A percentile compares a stretch with the other conserved stretches of the same genome.
Evolutionary conservation across 805 yeast genomes (phyloP).

Genomic region (Wickerhamiella sergipiensis): DNA sequence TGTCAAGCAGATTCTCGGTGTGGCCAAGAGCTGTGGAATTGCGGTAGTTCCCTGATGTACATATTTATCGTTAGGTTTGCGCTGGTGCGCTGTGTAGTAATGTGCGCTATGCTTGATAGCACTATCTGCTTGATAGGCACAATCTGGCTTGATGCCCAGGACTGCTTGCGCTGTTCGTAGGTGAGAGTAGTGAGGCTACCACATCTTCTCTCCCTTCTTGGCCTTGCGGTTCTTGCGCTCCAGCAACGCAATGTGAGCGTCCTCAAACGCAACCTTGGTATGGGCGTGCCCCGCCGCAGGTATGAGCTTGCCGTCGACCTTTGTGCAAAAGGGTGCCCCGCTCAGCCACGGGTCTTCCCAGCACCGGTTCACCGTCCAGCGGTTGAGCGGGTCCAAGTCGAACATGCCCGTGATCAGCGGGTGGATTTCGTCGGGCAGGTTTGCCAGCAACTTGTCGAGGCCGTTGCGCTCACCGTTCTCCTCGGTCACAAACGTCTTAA

Average conservation of each 20-base stretch:
- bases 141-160: too few relatives aligned
- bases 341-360: conserved; percentile 43
- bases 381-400: conserved; percentile 41
- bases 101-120: too few relatives aligned
- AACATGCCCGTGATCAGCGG: conserved; percentile 55
- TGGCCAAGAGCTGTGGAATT: conserved; percentile 85
- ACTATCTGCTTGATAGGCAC: too few relatives aligned
- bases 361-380: conserved; percentile 48
- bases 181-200: conserved; percentile 21
- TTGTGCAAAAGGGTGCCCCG: conserved; percentile 54
- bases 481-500: conserved; percentile 53
- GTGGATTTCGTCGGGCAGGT: conserved; percentile 58
- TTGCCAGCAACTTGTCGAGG: conserved; percentile 50
- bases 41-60: conserved; percentile 46
- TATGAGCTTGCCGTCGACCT: conserved; percentile 21
- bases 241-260: conserved; percentile 88
- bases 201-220: conserved; percentile 39
- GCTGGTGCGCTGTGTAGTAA: too few relatives aligned
- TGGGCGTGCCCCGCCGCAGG: conserved; percentile 57
- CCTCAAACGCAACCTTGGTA: conserved; percentile 81
- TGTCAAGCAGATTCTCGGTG: conserved; percentile 68
- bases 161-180: too few relatives aligned
- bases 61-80: background rate
- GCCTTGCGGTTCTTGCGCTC: conserved; percentile 49
- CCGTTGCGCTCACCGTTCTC: conserved; percentile 30